phyloP scores from a whole-genome alignment of 371 early-diverging fungal species.

The Apophysomyces sp. region DNA sequence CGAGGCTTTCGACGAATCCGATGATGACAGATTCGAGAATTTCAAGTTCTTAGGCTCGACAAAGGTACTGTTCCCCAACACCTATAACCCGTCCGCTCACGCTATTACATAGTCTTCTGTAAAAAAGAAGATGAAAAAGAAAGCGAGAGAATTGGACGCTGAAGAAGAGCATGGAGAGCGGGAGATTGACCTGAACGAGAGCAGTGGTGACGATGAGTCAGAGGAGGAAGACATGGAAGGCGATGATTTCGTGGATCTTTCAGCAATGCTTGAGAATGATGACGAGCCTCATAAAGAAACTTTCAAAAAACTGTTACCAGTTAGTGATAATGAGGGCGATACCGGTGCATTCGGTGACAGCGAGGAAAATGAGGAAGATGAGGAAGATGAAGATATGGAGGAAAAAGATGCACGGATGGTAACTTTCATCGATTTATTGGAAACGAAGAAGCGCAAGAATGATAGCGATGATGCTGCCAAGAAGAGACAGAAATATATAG shows the following conservation, averaged over 20 bases:
- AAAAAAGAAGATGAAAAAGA: conserved; percentile 36
- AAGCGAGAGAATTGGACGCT: conserved; percentile 10
- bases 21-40: conserved; percentile 79
- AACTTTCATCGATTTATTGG: conserved; percentile 49
- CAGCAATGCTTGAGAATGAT: conserved; percentile 54
- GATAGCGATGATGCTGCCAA: conserved; percentile 38
- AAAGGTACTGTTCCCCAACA: conserved; percentile 12
- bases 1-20: conserved; percentile 84
- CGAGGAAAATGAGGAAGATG: conserved; percentile 29
- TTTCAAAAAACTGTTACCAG: conserved; percentile 27
- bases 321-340: conserved; percentile 40
- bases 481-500: conserved; percentile 46
- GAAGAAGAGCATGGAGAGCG: conserved; percentile 24
- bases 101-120: conserved; percentile 7
- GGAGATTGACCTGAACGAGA: conserved; percentile 49
- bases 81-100: neutral
- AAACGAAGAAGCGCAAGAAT: conserved; percentile 46
- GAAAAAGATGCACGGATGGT: conserved; percentile 32
- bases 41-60: conserved; percentile 58
- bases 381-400: conserved; percentile 41
- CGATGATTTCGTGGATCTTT: conserved; percentile 56
- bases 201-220: conserved; percentile 50
- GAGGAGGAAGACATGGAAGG: conserved; percentile 57
- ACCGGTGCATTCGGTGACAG: conserved; percentile 18
- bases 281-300: conserved; percentile 25